phyloP scores from a whole-genome alignment of 2,329 filamentous ascomycete species.

The Teratosphaeria pseudoeucalypti region DNA sequence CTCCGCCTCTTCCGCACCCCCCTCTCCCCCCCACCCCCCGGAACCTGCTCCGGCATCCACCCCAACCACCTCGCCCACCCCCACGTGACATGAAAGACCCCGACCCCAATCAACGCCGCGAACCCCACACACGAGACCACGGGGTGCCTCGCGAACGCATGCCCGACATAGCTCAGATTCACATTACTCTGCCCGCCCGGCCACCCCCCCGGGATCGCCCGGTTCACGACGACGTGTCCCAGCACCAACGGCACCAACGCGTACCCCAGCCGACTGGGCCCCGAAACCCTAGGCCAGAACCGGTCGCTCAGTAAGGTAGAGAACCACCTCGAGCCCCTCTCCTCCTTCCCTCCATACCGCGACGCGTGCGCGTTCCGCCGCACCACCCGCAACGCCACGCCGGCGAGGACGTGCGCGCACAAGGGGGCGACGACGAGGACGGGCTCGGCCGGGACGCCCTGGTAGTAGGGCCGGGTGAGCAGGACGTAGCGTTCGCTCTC shows the following conservation, averaged over 20 bases:
- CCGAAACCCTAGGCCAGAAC: slow-evolving; percentile 61
- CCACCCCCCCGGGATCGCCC: slow-evolving; percentile 60
- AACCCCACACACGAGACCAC: slow-evolving; percentile 60
- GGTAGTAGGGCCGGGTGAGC: slow-evolving; percentile 84
- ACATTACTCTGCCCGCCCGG: slow-evolving; percentile 83
- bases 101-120: slow-evolving; percentile 53
- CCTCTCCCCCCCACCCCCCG: slow-evolving; percentile 36
- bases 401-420: slow-evolving; percentile 63
- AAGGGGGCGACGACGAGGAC: slow-evolving; percentile 68
- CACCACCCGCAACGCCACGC: slow-evolving; percentile 65
- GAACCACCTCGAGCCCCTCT: slow-evolving; percentile 13
- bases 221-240: slow-evolving; percentile 66
- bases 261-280: slow-evolving; percentile 65
- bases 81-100: slow-evolving; percentile 71
- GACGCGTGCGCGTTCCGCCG: slow-evolving; percentile 59
- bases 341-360: slow-evolving; percentile 59
- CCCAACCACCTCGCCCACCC: slow-evolving; percentile 76
- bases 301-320: slow-evolving; percentile 16
- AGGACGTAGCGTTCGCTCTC: slow-evolving; percentile 77
- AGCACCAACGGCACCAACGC: slow-evolving; percentile 53
- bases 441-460: slow-evolving; percentile 70
- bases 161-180: slow-evolving; percentile 70
- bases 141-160: slow-evolving; percentile 69
- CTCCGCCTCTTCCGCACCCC: slow-evolving; percentile 49
- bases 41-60: slow-evolving; percentile 47